A percentile compares a stretch with the other conserved stretches of the same genome.
Evolutionary conservation across 1,139 yeast species (phyloP).

Genomic region (Candida gigantensis): DNA sequence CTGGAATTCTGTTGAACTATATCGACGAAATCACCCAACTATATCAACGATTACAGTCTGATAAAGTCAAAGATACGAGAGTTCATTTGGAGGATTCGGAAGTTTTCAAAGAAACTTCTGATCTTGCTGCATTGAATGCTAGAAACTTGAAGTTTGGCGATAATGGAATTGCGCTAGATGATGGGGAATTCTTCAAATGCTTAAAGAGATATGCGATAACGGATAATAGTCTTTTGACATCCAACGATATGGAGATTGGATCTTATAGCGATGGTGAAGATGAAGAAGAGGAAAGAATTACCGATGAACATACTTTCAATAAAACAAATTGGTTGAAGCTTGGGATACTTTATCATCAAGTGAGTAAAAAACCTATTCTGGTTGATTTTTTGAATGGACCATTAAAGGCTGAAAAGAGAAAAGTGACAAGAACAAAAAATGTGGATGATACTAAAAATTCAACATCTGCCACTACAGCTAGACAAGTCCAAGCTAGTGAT

Average conservation of each 20-base stretch:
- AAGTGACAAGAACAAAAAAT: constrained; percentile 33
- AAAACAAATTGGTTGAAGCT: constrained; percentile 58
- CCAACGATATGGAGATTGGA: constrained; percentile 8
- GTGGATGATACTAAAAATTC: constrained; percentile 45
- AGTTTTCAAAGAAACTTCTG: constrained; percentile 40
- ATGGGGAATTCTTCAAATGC: constrained; percentile 46
- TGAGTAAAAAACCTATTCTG: constrained; percentile 51
- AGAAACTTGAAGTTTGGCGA: constrained; percentile 59
- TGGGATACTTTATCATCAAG: constrained; percentile 54
- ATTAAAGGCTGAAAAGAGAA: constrained; percentile 58
- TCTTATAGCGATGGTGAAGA: constrained; percentile 13
- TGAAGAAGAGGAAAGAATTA: constrained; percentile 12
- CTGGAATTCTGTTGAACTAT: constrained; percentile 26
- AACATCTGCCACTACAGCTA: constrained; percentile 50
- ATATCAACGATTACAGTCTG: constrained; percentile 31
- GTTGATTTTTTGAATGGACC: constrained; percentile 74
- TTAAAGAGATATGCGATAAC: constrained; percentile 38
- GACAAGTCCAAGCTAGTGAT: constrained; percentile 52
- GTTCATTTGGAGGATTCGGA: constrained; percentile 37
- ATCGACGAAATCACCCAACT: constrained; percentile 31
- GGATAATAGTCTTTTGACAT: constrained; percentile 6
- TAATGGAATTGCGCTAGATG: constrained; percentile 48
- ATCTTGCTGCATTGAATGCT: constrained; percentile 52
- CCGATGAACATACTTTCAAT: constrained; percentile 31
- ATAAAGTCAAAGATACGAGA: constrained; percentile 27